Evolutionary conservation across 2,329 filamentous ascomycete species (phyloP).

Genomic region (Fusarium veterinarium): DNA sequence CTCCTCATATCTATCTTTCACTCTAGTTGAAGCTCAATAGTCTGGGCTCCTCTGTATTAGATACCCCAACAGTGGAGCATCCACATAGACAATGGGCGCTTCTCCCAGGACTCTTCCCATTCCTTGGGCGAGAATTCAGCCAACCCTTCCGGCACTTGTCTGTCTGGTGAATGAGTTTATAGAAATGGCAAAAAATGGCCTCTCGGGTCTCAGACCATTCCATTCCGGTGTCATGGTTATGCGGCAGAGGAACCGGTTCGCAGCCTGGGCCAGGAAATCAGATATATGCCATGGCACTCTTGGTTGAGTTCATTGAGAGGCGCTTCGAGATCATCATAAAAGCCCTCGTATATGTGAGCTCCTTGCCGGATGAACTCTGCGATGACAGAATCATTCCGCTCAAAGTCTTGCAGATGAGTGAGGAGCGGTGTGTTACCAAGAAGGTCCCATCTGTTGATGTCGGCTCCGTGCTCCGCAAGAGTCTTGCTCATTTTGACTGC

Average conservation of each 20-base stretch:
- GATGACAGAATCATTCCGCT: neutral
- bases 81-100: neutral
- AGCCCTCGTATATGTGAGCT: neutral
- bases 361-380: constrained; percentile 1
- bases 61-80: neutral
- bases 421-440: neutral
- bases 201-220: too few species aligned
- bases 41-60: neutral
- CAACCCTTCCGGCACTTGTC: neutral
- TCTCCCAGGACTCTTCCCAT: neutral
- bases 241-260: neutral
- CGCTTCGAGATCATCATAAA: neutral
- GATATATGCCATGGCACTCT: neutral
- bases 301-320: too few species aligned
- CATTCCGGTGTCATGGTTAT: too few species aligned
- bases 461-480: neutral
- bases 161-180: neutral
- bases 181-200: neutral
- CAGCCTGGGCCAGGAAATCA: neutral
- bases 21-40: too few species aligned
- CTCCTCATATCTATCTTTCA: neutral
- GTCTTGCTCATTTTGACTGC: neutral
- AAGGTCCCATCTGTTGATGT: neutral
- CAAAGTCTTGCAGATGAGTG: neutral
- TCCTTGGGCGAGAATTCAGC: accelerated